A percentile compares a stretch with the other conserved stretches of the same genome.
phyloP scores from a whole-genome alignment of 2,329 filamentous ascomycete genomes.

The Colletotrichum orchidophilum region DNA sequence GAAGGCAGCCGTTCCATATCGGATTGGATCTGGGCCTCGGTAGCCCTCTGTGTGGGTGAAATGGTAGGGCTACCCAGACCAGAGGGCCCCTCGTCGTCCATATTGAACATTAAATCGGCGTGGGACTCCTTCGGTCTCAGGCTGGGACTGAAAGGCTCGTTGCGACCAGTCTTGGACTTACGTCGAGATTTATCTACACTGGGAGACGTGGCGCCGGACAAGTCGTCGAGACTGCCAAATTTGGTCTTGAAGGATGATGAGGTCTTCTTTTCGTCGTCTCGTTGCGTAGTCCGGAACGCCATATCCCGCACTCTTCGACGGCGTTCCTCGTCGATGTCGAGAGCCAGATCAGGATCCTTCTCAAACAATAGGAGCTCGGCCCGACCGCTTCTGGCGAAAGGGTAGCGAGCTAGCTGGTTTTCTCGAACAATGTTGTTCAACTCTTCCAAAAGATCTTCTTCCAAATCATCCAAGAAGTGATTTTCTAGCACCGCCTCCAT shows the following conservation, averaged over 20 bases:
- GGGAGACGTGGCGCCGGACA: slow-evolving; percentile 48
- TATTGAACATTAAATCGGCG: slow-evolving; percentile 88
- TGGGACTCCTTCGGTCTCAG: slow-evolving; percentile 75
- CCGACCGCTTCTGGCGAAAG: slow-evolving; percentile 79
- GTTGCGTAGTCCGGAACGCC: slow-evolving; percentile 70
- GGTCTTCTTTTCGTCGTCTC: slow-evolving; percentile 70
- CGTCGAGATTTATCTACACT: slow-evolving; percentile 56
- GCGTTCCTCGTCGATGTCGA: slow-evolving; percentile 74
- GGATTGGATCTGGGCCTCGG: not conserved
- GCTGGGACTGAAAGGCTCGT: slow-evolving; percentile 71
- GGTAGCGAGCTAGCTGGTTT: slow-evolving; percentile 82
- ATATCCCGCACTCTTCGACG: slow-evolving; percentile 80
- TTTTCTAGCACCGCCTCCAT: slow-evolving; percentile 94
- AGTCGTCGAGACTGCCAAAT: slow-evolving; percentile 73
- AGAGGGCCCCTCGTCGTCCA: slow-evolving; percentile 79
- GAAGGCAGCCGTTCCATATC: slow-evolving; percentile 35
- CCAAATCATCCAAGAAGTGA: slow-evolving; percentile 84
- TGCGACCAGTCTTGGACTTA: slow-evolving; percentile 56
- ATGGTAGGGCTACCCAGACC: slow-evolving; percentile 40
- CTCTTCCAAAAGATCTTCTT: slow-evolving; percentile 82
- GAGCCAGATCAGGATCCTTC: slow-evolving; percentile 68
- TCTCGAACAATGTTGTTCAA: slow-evolving; percentile 82
- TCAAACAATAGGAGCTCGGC: slow-evolving; percentile 74
- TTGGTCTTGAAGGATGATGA: slow-evolving; percentile 69
- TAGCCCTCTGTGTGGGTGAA: slow-evolving; percentile 20